Evolutionary conservation across 1,284 basidiomycete genomes (phyloP), one percentile per base, ranked within the genome.

Genomic region (Heterobasidion occidentale): DNA sequence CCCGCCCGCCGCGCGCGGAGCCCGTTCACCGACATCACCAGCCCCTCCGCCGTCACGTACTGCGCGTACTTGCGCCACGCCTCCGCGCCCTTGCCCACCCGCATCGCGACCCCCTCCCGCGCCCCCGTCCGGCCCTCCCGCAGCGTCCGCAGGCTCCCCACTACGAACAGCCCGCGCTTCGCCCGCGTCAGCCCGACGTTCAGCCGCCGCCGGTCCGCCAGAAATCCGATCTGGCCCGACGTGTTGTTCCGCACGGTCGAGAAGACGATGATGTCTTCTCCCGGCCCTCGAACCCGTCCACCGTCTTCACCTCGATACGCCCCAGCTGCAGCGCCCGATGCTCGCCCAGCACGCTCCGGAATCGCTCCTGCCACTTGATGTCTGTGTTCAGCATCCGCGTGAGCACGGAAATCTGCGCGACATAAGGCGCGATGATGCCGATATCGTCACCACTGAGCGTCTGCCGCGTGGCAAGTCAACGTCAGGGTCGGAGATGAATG

Each of bases 251-350:
- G 80, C 49, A 94, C 92, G 0, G 93, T 94, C 46, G 89, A 92
- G 67, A 97, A 94, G 52, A 97, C 77, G 63, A 97, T 91, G 34
- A 94, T 85, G 12, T 90, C 74, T 97, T 97, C 73, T 98, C 92
- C 51, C 93, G 80, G 1, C 94, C 94, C 69, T 98, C 92, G 68
- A 96, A 98, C 14, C 93, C 94, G 65, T 95, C 92, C 9, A 95
- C 92, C 0, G 92, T 94, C 70, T 88, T 90, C 64, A 94, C 79
- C 67, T 94, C 92, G 53, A 95, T 79, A 51, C 80, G 68, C 1
- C 69, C 65, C 4, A 90, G 67, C 61, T 92, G 82, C 67, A 77
- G 71, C n/a, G 77, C 82, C 45, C 90, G 81, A 51, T 78, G 77
- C 7, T 76, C 68, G 14, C 89, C 90, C 11, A 94, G 74, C 1